Evolutionary conservation across 352 stramenopile species (phyloP), one percentile per base, ranked within the genome.

Genomic region (Globisporangium echinulatum): DNA sequence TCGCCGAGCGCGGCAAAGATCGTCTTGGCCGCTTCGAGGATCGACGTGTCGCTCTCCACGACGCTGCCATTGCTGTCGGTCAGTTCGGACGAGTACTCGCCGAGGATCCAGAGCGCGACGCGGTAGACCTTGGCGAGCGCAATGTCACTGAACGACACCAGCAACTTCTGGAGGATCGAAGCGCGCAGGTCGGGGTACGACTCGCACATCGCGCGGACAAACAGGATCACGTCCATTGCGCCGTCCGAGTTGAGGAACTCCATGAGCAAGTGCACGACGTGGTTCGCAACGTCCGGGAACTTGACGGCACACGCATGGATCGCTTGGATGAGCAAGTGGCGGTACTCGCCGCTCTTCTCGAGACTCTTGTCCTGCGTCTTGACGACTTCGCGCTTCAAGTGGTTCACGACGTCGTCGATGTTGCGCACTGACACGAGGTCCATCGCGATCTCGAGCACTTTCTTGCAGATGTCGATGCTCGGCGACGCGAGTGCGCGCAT

Each of bases 251-350:
- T 94, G 17, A 99, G 70, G 68, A 99, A 99, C 68, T 99, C 97
- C 91, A 99, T 98, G n/a, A 99, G 80, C 54, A 98, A 75, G 57
- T 98, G 93, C 40, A 99, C 96, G 19, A 99, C 97, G 63, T 92
- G 90, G 59, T 97, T 96, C 14, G 97, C 97, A 59, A 99, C 95
- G 56, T 98, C 89, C 5, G 97, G 96, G 74, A 99, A 99, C 61
- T 97, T 95, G 60, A 98, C 93, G 10, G 97, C 97, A 69, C 97
- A 99, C 47, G 79, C 74, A 74, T 99, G 97, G 74, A 99, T 99
- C 33, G 96, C 88, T 52, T 96, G 87, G 58, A 99, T 99, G 14
- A 99, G 90, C 79, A 99, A 70, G 57, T 97, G 89, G 38, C 97
- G 92, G 79, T 99, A 99, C 67, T 97, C 96, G 17, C 89, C 77